Base-by-base conservation (phyloP, 768 basidiomycete species). In the Trametes maxima region DNA sequence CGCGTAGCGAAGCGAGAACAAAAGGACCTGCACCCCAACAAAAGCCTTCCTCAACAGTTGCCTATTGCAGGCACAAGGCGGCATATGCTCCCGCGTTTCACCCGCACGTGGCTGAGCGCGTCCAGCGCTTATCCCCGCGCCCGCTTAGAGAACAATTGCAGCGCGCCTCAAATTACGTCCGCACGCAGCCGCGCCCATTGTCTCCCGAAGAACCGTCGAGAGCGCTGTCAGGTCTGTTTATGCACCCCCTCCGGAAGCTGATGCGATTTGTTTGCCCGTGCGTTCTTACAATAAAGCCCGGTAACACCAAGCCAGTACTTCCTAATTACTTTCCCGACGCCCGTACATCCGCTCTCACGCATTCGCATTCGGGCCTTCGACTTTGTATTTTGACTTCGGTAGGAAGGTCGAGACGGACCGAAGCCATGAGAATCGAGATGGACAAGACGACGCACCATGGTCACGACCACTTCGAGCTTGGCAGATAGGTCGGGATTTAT, bases 1-100 rank as follows among this genome's bases (percentile, higher is more conserved):
- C 21, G 39, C 49, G 65, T 70, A 67, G 63, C 69, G 66, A 73
- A 60, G 64, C 64, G 61, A 67, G 65, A 72, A 73, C 73, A 74
- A 73, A 72, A 75, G 70, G 54, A 51, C 60, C 53, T 42, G 60
- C 57, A 62, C 52, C n/a, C 57, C 54, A 65, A 67, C 62, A 64
- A 56, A 60, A 63, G 64, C 65, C 52, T 59, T 60, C 64, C 50
- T 67, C 57, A 67, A 65, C 35, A 65, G 51, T 53, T 67, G 40
- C 73, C 70, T 59, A 57, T 59, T 69, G 19, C 37, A 66, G 73
- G 50, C 63, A 74, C 72, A 74, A 67, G 49, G 67, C 55, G 28
- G 49, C 57, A 49, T 54, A 44, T 59, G 58, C 57, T 47, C 36
- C 59, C 54, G 59, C 40, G 66, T 65, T 63, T 65, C 64, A 65